phyloP scores from a whole-genome alignment of 345 rosid species.

The Noccaea bulbosa region DNA sequence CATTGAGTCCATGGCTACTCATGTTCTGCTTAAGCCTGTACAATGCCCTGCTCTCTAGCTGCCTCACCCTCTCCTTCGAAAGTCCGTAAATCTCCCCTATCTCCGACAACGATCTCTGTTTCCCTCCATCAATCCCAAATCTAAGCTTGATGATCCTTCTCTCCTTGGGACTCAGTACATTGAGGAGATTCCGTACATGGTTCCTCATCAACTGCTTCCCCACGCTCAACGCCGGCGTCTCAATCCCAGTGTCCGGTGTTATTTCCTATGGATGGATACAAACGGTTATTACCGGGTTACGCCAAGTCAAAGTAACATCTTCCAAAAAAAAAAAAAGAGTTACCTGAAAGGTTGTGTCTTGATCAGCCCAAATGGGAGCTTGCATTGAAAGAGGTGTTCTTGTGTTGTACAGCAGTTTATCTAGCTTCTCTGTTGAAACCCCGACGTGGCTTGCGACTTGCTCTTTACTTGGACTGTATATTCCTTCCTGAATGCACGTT shows the following conservation, averaged over 20 bases:
- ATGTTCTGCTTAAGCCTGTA: conserved; percentile 75
- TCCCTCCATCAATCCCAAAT: conserved; percentile 73
- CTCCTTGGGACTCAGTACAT: conserved; percentile 58
- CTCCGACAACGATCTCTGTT: conserved; percentile 64
- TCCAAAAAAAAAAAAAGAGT: background rate
- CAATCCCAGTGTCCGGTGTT: conserved; percentile 69
- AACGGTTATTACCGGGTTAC: conserved; percentile 8
- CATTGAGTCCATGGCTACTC: conserved; percentile 58
- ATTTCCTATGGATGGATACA: conserved; percentile 53
- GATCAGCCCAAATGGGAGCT: conserved; percentile 76
- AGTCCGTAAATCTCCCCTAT: conserved; percentile 66
- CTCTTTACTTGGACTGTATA: conserved; percentile 60
- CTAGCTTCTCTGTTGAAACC: conserved; percentile 62
- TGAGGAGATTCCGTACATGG: conserved; percentile 66
- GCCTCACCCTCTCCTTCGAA: conserved; percentile 78
- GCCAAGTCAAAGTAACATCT: conserved; percentile 6
- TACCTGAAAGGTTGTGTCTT: conserved; percentile 80
- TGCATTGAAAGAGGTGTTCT: conserved; percentile 77
- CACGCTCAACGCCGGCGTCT: conserved; percentile 62
- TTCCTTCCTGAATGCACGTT: conserved; percentile 60
- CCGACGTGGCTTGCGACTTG: conserved; percentile 71
- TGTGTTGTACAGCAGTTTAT: conserved; percentile 52
- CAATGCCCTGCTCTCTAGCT: conserved; percentile 73
- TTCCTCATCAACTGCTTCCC: conserved; percentile 70
- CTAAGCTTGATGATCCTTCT: conserved; percentile 75